phyloP scores from a whole-genome alignment of 78 protist genomes.

The Dictyostelium intermedium region DNA sequence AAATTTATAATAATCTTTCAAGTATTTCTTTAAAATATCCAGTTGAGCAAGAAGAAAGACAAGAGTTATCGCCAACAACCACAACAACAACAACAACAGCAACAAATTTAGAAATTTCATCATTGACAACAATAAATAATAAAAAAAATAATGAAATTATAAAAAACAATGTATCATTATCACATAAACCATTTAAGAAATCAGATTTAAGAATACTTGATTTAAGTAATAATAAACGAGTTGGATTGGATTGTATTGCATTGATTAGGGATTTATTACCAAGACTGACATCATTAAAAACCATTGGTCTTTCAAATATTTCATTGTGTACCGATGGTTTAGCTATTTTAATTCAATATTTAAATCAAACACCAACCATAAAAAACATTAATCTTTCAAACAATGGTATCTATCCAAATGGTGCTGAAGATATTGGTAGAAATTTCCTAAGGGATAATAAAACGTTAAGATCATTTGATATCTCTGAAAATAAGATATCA shows the following conservation, averaged over 20 bases:
- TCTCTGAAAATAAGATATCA: slow-evolving; percentile 52
- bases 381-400: background rate
- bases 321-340: slow-evolving; percentile 4
- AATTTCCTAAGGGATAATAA: background rate
- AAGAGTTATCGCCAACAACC: background rate
- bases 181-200: slow-evolving; percentile 15
- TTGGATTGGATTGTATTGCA: slow-evolving; percentile 31
- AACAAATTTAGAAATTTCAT: background rate
- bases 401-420: slow-evolving; percentile 26
- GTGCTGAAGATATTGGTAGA: slow-evolving; percentile 20
- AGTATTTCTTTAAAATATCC: background rate
- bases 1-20: background rate
- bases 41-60: background rate
- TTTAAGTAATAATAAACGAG: slow-evolving; percentile 3
- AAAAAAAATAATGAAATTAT: background rate
- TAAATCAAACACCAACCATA: background rate
- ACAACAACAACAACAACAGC: background rate
- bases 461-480: slow-evolving; percentile 5
- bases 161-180: background rate
- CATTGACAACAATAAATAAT: background rate
- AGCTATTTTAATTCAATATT: background rate
- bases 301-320: background rate
- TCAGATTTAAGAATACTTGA: background rate
- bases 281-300: background rate
- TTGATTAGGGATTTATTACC: background rate